These are phyloP conservation scores for Gynandropsis gynandra DNA, from an alignment of 345 rosid genomes.

Conservation along the genomic window DNA sequence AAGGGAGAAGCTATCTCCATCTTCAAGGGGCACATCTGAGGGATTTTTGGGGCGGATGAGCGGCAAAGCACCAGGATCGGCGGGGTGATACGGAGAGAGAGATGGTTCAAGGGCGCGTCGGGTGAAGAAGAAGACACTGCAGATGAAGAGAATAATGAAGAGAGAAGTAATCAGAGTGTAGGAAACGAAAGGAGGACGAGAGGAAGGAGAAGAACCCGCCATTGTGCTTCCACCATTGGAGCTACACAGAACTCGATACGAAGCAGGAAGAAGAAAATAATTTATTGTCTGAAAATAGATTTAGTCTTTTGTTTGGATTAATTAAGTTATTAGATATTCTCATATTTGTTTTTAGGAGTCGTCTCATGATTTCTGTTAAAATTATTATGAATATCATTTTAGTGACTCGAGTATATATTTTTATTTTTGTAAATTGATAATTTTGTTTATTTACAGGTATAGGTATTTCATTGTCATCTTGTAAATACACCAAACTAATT, in stretches of 20 bases:
- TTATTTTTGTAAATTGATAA: no score
- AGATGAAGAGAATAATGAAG: slow-evolving; percentile 42
- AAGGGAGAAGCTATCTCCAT: neutral
- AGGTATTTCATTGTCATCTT: no score
- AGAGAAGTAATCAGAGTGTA: slow-evolving; percentile 27
- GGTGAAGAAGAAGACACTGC: slow-evolving; percentile 43
- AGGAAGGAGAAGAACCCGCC: slow-evolving; percentile 31
- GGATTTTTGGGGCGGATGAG: slow-evolving; percentile 15
- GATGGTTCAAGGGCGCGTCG: slow-evolving; percentile 44
- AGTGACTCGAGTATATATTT: no score
- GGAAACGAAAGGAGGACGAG: slow-evolving; percentile 27
- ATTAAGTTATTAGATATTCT: no score
- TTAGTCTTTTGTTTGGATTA: no score
- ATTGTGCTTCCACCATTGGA: slow-evolving; percentile 28
- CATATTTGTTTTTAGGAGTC: no score
- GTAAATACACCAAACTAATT: no score
- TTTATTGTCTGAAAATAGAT: no score
- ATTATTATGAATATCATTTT: no score
- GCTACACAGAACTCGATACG: slow-evolving; percentile 6
- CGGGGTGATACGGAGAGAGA: slow-evolving; percentile 31
- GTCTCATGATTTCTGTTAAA: no score
- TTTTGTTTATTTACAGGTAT: no score
- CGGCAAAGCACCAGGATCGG: slow-evolving; percentile 20
- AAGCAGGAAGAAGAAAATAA: neutral
- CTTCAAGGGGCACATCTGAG: slow-evolving; percentile 3